Evolutionary conservation across 768 basidiomycete species (phyloP).

Genomic region (Leccinum imitatum): DNA sequence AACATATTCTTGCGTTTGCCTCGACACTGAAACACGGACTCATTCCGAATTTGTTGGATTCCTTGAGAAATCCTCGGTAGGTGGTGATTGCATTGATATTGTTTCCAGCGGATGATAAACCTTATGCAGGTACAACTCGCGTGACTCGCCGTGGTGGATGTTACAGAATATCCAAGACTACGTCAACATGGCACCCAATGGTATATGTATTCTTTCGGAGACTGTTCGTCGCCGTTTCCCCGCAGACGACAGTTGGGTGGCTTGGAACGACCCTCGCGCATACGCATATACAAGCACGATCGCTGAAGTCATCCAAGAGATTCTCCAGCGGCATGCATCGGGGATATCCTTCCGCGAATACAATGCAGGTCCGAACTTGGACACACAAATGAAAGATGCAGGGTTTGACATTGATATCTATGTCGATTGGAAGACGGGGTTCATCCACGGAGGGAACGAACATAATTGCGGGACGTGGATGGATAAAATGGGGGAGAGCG

Average conservation of each 20-base stretch:
- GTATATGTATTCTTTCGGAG: constrained; percentile 75
- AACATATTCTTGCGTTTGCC: constrained; percentile 90
- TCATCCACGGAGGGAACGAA: constrained; percentile 84
- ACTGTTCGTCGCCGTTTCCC: constrained; percentile 92
- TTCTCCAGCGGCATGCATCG: constrained; percentile 88
- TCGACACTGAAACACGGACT: constrained; percentile 93
- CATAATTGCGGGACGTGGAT: constrained; percentile 95
- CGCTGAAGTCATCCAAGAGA: constrained; percentile 96
- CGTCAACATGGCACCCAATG: constrained; percentile 78
- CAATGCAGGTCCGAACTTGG: constrained; percentile 96
- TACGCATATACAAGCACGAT: constrained; percentile 80
- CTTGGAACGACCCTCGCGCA: constrained; percentile 84
- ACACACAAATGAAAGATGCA: constrained; percentile 91
- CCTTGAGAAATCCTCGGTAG: constrained; percentile 78
- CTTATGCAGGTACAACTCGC: constrained; percentile 77
- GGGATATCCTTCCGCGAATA: constrained; percentile 95
- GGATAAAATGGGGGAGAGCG: constrained; percentile 98
- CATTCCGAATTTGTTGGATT: constrained; percentile 95
- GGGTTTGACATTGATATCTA: constrained; percentile 93
- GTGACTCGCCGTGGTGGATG: constrained; percentile 99
- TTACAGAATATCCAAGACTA: constrained; percentile 98
- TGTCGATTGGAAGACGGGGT: constrained; percentile 95
- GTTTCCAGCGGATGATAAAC: neutral
- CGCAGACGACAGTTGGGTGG: constrained; percentile 88
- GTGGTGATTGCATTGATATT: constrained; percentile 12